Percentiles rank a stretch among this genome's conserved stretches.
These are phyloP conservation scores for sorghum (Sorghum bicolor) DNA, from an alignment of 176 grass and related monocot genomes.

Conservation along the genomic window Sorghum_bicolor_NCBIv3 NC_012872.2:17136001-17136500, in stretches of 20 bases:
- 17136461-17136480: not conserved
- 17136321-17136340: conserved; percentile 6
- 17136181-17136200: too few species aligned
- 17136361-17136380: conserved; percentile 43
- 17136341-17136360: conserved; percentile 1
- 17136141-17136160: too few species aligned
- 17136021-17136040: too few species aligned
- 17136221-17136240: not conserved
- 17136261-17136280: too few species aligned
- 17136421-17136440: conserved; percentile 29
- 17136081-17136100: too few species aligned
- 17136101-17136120: too few species aligned
- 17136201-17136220: too few species aligned
- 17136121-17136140: too few species aligned
- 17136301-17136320: conserved; percentile 29
- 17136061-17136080: too few species aligned
- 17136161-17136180: too few species aligned
- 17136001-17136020: too few species aligned
- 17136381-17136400: conserved; percentile 18
- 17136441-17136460: conserved; percentile 8
- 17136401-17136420: conserved; percentile 27
- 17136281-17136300: not conserved
- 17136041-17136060: too few species aligned
- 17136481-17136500: conserved; percentile 9
- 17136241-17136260: not conserved